These are phyloP conservation scores for Naganishia antarctica DNA, from an alignment of 768 basidiomycete genomes.

Conservation along the genomic window DNA sequence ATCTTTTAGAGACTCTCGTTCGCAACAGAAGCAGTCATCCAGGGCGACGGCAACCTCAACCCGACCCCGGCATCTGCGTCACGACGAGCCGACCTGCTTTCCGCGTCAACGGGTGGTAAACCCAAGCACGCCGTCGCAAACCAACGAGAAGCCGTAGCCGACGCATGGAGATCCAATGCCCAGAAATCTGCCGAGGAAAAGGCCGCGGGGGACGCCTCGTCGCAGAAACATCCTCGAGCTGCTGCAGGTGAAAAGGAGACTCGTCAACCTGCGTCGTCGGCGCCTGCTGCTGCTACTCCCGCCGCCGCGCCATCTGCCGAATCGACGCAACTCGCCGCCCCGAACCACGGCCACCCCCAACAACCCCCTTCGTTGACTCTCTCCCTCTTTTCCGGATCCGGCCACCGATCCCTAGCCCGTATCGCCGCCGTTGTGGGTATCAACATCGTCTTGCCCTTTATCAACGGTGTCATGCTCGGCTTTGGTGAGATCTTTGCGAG, in stretches of 20 bases:
- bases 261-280: slow-evolving; percentile 1
- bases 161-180: slow-evolving; percentile 8
- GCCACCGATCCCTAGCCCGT: slow-evolving; percentile 36
- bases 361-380: slow-evolving; percentile 46
- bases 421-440: slow-evolving; percentile 47
- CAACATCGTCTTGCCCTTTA: slow-evolving; percentile 47
- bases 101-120: neutral
- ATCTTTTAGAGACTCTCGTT: slow-evolving; percentile 3
- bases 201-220: slow-evolving; percentile 6
- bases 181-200: slow-evolving; percentile 14
- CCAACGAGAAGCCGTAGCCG: slow-evolving; percentile 24
- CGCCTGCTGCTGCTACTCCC: neutral
- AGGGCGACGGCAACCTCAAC: slow-evolving; percentile 26
- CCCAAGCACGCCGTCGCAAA: slow-evolving; percentile 3
- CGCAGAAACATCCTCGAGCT: slow-evolving; percentile 6
- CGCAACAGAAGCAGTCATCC: slow-evolving; percentile 7
- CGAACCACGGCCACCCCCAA: slow-evolving; percentile 31
- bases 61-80: slow-evolving; percentile 23
- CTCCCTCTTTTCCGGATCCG: slow-evolving; percentile 43
- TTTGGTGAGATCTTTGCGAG: slow-evolving; percentile 50
- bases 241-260: neutral
- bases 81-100: slow-evolving; percentile 23
- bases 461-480: slow-evolving; percentile 49
- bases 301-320: slow-evolving; percentile 4
- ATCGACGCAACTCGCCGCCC: neutral